Conservation (phyloP, 208 protist genomes). For the Porcisia deanei region DNA sequence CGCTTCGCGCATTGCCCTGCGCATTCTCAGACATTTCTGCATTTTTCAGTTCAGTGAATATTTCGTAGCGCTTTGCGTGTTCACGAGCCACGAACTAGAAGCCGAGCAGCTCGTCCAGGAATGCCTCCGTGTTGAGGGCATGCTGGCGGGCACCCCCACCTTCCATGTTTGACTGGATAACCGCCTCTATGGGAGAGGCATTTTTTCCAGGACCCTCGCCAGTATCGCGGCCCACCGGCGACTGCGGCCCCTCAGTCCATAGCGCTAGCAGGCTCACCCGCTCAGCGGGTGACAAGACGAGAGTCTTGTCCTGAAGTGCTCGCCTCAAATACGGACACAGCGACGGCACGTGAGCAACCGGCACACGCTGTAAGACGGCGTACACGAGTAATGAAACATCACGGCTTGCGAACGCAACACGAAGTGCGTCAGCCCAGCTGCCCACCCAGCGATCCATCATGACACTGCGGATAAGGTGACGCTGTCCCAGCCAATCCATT, state of each 20-base stretch:
- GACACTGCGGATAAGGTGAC: conserved; percentile 31
- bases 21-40: background rate
- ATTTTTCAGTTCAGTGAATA: background rate
- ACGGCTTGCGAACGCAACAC: conserved; percentile 44
- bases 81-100: background rate
- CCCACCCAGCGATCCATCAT: conserved; percentile 62
- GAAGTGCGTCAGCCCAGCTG: conserved; percentile 67
- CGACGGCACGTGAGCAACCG: conserved; percentile 20
- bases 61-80: background rate
- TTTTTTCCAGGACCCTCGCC: background rate
- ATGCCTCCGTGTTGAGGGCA: background rate
- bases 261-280: conserved; percentile 34
- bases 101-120: conserved; percentile 42
- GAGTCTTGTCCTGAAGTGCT: conserved; percentile 2
- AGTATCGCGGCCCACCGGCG: background rate
- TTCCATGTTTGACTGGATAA: background rate
- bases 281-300: conserved; percentile 33
- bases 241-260: conserved; percentile 1
- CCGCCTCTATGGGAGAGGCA: background rate
- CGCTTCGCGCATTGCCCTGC: background rate
- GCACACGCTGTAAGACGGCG: conserved; percentile 35
- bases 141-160: conserved; percentile 1
- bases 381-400: conserved; percentile 36
- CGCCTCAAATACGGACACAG: conserved; percentile 37
- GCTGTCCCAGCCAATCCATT: conserved; percentile 37